Evolutionary conservation across 179 eudicot species (phyloP).

Genomic region (Pouteria campechiana): DNA sequence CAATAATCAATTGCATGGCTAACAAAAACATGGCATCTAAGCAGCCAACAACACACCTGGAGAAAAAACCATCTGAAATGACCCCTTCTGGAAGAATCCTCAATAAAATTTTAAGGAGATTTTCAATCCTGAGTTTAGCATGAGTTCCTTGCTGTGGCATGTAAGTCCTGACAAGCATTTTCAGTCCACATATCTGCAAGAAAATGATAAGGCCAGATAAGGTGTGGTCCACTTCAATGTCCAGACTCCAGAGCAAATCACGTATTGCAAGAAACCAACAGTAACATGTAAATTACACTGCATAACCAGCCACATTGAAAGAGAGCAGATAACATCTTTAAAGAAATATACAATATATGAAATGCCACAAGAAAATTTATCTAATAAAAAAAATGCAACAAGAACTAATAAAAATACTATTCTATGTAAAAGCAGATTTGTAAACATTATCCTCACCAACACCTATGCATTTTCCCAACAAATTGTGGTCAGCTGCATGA

Average conservation of each 20-base stretch:
- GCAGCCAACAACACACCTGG: too few relatives aligned
- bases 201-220: not conserved
- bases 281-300: not conserved
- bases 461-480: too few relatives aligned
- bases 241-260: not conserved
- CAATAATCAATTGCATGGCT: too few relatives aligned
- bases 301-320: not conserved
- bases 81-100: conserved; percentile 46
- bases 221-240: not conserved
- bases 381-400: not conserved
- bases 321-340: too few relatives aligned
- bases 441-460: too few relatives aligned
- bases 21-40: too few relatives aligned
- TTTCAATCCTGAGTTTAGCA: conserved; percentile 27
- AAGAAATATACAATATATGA: too few relatives aligned
- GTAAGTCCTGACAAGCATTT: conserved; percentile 68
- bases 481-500: too few relatives aligned
- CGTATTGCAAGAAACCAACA: not conserved
- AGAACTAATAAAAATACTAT: too few relatives aligned
- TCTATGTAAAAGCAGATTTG: too few relatives aligned
- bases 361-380: not conserved
- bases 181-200: conserved; percentile 69
- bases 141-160: conserved; percentile 41
- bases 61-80: conserved; percentile 25
- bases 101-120: conserved; percentile 42